Evolutionary conservation across 176 grass and related monocot species (phyloP).

Genomic region (Eragrostis curvula): DNA sequence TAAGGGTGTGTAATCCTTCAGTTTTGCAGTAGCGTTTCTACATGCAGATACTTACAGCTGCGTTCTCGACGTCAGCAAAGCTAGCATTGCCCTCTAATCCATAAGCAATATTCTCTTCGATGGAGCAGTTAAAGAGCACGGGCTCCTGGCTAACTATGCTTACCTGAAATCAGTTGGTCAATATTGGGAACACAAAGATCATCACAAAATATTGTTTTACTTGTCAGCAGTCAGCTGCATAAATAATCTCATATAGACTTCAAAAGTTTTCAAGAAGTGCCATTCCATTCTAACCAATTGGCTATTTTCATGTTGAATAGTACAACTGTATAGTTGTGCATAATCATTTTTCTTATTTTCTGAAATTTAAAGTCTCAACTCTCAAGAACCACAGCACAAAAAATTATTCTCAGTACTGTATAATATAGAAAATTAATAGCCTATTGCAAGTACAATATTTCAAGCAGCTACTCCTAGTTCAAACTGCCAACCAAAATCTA

Average conservation of each 20-base stretch:
- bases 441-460: constrained; percentile 11
- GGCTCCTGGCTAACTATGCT: constrained; percentile 99
- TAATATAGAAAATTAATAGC: not conserved
- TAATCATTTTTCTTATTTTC: not conserved
- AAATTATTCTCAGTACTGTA: not conserved
- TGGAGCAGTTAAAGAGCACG: constrained; percentile 89
- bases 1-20: not conserved
- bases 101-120: constrained; percentile 98
- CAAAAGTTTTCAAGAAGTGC: not conserved
- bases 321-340: not conserved
- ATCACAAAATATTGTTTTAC: not conserved
- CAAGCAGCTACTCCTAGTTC: not conserved
- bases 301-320: not conserved
- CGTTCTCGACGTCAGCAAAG: constrained; percentile 70
- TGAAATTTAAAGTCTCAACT: not conserved
- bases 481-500: not conserved
- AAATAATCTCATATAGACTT: constrained; percentile 21
- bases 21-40: constrained; percentile 1
- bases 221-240: not conserved
- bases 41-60: constrained; percentile 69
- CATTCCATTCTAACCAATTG: not conserved
- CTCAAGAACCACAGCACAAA: not conserved
- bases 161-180: constrained; percentile 61
- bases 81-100: constrained; percentile 70
- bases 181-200: constrained; percentile 14